Percentiles rank a stretch among this genome's conserved stretches.
Conservation (phyloP, 2,329 filamentous ascomycete genomes). For the Cryphonectria parasitica region DNA sequence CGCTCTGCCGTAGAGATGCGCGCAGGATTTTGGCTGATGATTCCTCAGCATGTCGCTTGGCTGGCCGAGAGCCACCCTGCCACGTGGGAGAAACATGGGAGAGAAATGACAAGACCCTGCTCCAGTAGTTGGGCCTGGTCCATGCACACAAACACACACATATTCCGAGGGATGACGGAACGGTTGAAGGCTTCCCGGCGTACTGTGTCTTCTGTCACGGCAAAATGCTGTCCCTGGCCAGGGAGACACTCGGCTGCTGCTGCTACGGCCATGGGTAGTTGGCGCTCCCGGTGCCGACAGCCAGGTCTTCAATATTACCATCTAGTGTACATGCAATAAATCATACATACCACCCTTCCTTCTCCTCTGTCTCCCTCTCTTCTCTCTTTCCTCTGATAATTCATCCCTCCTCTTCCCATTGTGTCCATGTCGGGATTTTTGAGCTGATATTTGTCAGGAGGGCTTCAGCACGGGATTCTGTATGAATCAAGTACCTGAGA, state of each 20-base stretch:
- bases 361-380: neutral
- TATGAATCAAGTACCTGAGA: neutral
- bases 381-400: neutral
- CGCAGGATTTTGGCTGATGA: neutral
- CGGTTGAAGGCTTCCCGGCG: neutral
- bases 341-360: neutral
- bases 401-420: neutral
- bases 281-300: neutral
- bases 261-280: neutral
- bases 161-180: neutral
- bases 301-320: neutral
- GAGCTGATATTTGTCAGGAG: neutral
- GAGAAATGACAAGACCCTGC: neutral
- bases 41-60: neutral
- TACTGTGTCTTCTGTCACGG: neutral
- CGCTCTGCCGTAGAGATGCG: neutral
- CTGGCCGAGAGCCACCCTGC: conserved; percentile 5
- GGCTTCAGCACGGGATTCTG: neutral
- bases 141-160: neutral
- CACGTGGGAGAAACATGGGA: conserved; percentile 14
- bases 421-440: neutral
- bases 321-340: neutral
- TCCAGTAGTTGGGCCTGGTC: neutral
- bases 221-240: neutral
- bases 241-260: neutral